These are phyloP conservation scores for Fusarium sp. DNA, from an alignment of 2,329 filamentous ascomycete genomes.

Conservation along the genomic window DNA sequence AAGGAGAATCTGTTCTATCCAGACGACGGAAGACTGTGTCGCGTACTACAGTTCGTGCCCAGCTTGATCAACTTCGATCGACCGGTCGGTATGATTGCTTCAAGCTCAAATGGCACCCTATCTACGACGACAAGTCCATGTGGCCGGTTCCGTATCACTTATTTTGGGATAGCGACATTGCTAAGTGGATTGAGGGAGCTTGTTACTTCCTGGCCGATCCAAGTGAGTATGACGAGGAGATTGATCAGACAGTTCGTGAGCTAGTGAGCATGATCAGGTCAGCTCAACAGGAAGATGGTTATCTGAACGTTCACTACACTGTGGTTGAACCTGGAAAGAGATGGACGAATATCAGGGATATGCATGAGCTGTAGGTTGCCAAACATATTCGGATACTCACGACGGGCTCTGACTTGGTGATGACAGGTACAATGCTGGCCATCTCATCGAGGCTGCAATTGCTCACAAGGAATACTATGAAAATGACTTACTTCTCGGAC, in stretches of 20 bases:
- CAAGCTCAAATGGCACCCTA: constrained; percentile 66
- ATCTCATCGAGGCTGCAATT: constrained; percentile 71
- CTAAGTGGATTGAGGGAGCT: constrained; percentile 18
- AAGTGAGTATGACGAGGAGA: constrained; percentile 16
- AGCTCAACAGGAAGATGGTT: constrained; percentile 70
- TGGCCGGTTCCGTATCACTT: constrained; percentile 69
- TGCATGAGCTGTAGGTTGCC: constrained; percentile 68
- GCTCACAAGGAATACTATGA: constrained; percentile 66
- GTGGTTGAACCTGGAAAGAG: constrained; percentile 66
- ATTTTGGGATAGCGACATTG: constrained; percentile 65
- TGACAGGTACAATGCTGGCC: constrained; percentile 67
- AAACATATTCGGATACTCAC: neutral
- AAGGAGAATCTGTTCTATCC: constrained; percentile 52
- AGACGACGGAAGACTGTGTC: constrained; percentile 51
- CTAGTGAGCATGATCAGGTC: constrained; percentile 67
- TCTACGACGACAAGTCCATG: constrained; percentile 61
- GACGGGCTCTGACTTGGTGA: neutral
- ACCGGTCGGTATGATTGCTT: constrained; percentile 70
- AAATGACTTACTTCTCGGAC: constrained; percentile 61
- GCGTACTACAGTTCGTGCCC: constrained; percentile 59
- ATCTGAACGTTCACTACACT: constrained; percentile 72
- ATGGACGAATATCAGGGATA: constrained; percentile 69
- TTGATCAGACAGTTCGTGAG: constrained; percentile 49
- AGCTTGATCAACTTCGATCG: constrained; percentile 64
- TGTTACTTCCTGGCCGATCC: constrained; percentile 11